phyloP scores from a whole-genome alignment of 192 early-diverging fungal genomes.

The Hyaloraphidium curvatum region DNA sequence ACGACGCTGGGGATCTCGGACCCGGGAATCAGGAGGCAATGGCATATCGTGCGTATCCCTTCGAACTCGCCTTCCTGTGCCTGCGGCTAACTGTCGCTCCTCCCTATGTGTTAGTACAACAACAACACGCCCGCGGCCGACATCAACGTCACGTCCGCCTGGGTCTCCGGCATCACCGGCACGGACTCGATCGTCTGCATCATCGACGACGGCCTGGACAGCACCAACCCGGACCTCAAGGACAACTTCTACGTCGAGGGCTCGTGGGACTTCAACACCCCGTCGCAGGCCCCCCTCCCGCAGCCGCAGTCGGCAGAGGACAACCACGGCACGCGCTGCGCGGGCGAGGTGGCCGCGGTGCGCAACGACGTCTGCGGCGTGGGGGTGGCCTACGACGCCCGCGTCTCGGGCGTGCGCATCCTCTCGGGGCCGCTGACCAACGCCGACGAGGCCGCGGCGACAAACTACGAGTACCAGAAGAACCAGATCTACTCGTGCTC shows the following conservation, averaged over 20 bases:
- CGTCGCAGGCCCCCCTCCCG: too few relatives aligned
- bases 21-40: constrained; percentile 22
- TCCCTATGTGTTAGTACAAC: too few relatives aligned
- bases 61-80: too few relatives aligned
- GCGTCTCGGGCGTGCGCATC: constrained; percentile 74
- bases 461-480: constrained; percentile 71
- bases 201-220: constrained; percentile 91
- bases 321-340: constrained; percentile 89
- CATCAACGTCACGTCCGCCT: constrained; percentile 83
- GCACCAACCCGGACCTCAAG: constrained; percentile 55
- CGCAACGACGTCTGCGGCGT: constrained; percentile 84
- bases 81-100: too few relatives aligned
- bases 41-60: too few relatives aligned
- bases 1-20: constrained; percentile 14
- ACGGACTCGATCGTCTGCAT: constrained; percentile 69
- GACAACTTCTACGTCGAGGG: constrained; percentile 71
- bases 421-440: constrained; percentile 77
- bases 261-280: constrained; percentile 90
- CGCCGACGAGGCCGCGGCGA: constrained; percentile 73
- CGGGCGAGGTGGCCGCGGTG: constrained; percentile 85
- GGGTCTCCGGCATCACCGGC: constrained; percentile 77
- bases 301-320: constrained; percentile 57
- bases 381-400: constrained; percentile 74
- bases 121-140: constrained; percentile 41
- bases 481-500: constrained; percentile 93